Evolutionary conservation across 2,329 filamentous ascomycete species (phyloP).

Genomic region (Orbilia javanica): DNA sequence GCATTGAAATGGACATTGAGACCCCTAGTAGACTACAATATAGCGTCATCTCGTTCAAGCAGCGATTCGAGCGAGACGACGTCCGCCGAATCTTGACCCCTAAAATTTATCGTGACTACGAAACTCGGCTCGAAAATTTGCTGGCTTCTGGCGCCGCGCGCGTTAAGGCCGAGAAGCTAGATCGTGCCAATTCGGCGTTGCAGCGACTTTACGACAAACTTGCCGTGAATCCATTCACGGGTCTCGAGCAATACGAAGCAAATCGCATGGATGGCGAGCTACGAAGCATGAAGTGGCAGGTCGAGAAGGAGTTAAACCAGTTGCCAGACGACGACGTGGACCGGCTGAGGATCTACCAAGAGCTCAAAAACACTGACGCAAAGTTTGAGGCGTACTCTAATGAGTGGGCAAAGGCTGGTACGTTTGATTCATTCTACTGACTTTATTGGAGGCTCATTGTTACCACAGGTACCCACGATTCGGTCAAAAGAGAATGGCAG

Average conservation of each 20-base stretch:
- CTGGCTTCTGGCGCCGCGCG: slow-evolving; percentile 8
- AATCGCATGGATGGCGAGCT: slow-evolving; percentile 32
- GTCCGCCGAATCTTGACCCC: slow-evolving; percentile 18
- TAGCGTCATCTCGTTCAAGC: slow-evolving; percentile 39
- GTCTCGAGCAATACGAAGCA: slow-evolving; percentile 28
- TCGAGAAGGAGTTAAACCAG: slow-evolving; percentile 36
- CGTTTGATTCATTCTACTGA: background rate
- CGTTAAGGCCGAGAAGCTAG: slow-evolving; percentile 19
- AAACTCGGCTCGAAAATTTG: slow-evolving; percentile 13
- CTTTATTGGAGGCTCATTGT: background rate
- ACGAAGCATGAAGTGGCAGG: slow-evolving; percentile 42
- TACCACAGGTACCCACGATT: slow-evolving; percentile 13
- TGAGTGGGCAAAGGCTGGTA: slow-evolving; percentile 42
- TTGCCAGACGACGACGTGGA: slow-evolving; percentile 32
- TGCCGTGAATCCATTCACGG: slow-evolving; percentile 28
- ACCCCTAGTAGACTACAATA: slow-evolving; percentile 14
- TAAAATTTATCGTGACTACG: slow-evolving; percentile 24
- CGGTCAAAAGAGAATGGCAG: slow-evolving; percentile 24
- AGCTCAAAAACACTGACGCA: slow-evolving; percentile 17
- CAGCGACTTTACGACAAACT: slow-evolving; percentile 35
- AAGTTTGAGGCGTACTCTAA: slow-evolving; percentile 34
- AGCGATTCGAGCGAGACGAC: slow-evolving; percentile 32
- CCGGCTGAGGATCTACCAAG: slow-evolving; percentile 16
- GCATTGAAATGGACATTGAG: slow-evolving; percentile 32
- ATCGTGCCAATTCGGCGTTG: slow-evolving; percentile 30